phyloP scores from a whole-genome alignment of 352 stramenopile genomes.

The Globisporangium nodosum region DNA sequence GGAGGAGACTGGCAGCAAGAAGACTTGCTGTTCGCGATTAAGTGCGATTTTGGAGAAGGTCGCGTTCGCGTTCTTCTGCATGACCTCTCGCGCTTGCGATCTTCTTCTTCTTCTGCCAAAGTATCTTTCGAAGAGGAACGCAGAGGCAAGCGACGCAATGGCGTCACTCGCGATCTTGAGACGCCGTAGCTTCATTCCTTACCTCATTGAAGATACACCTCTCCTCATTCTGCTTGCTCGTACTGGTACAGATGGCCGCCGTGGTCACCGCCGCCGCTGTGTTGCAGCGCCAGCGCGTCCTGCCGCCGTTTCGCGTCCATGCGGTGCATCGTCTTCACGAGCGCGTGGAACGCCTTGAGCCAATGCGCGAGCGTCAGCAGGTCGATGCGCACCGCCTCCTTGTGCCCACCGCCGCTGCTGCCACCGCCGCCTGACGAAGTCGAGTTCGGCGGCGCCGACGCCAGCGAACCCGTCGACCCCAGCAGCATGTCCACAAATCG shows the following conservation, averaged over 20 bases:
- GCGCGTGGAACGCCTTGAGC: slow-evolving; percentile 51
- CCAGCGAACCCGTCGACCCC: slow-evolving; percentile 12
- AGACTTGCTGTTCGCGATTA: background rate
- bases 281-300: slow-evolving; percentile 17
- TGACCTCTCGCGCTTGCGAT: too few relatives aligned
- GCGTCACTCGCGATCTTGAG: too few relatives aligned
- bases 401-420: slow-evolving; percentile 15
- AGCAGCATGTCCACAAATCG: slow-evolving; percentile 61
- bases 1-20: background rate
- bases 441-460: slow-evolving; percentile 2
- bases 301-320: slow-evolving; percentile 43
- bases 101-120: too few relatives aligned
- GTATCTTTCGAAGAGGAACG: too few relatives aligned
- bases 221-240: slow-evolving; percentile 8
- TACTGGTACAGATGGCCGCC: slow-evolving; percentile 15
- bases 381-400: slow-evolving; percentile 37
- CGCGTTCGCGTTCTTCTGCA: too few relatives aligned
- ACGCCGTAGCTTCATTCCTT: too few relatives aligned
- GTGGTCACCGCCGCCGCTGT: background rate
- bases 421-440: background rate
- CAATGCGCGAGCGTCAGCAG: slow-evolving; percentile 52
- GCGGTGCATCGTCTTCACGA: slow-evolving; percentile 55
- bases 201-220: background rate
- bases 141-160: too few relatives aligned
- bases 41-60: background rate